Evolutionary conservation across 176 grass and related monocot genomes (phyloP), one percentile per base, ranked within the genome.

Genomic region (Chloris gayana): DNA sequence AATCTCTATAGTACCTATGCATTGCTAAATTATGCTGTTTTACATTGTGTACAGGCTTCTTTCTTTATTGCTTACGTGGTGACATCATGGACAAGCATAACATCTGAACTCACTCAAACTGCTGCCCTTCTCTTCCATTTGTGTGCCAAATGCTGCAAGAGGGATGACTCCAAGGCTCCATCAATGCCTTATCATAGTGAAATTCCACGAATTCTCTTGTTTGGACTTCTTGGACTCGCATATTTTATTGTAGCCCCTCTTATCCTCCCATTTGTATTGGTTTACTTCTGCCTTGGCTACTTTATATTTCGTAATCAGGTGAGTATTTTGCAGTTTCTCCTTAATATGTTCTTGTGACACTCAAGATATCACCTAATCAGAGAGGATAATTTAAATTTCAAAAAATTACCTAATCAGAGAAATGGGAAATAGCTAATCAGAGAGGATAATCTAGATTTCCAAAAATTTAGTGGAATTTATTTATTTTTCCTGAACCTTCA

Each of bases 51-150:
- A 54, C 83, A 95, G 88, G 87, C 93, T 69, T 85, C 96, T 49
- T 99, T 95, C 83, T 99, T 95, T 72, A 95, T 95, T 76, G 93
- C 96, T 51, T 95, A 95, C 86, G 92, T 95, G 73, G 96, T 99
- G 35, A 95, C 93, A 76, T 95, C 96, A 37, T 99, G 93, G 93
- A 93, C 96, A 76, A 95, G 85, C 80, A 56, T 95, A 77, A 84
- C 96, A 45, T 91, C 81, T 69, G 88, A 93, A 77, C 93, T 99
- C 73, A 99, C 90, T 53, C 96, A 83, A 59, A 88, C 85, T 17
- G n/a, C 86, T 70, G 45, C 82, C 29, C 73, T 95, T 82, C 64
- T 95, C 33, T 35, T 22, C 37, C 78, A 93, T 84, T 34, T 99
- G 30, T 86, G 85, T 76, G 82, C 69, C 68, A 87, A 41, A 14